Evolutionary conservation across 108 stramenopile genomes (phyloP), one percentile per base, ranked within the genome.

Genomic region (Nitzschia sp.): DNA sequence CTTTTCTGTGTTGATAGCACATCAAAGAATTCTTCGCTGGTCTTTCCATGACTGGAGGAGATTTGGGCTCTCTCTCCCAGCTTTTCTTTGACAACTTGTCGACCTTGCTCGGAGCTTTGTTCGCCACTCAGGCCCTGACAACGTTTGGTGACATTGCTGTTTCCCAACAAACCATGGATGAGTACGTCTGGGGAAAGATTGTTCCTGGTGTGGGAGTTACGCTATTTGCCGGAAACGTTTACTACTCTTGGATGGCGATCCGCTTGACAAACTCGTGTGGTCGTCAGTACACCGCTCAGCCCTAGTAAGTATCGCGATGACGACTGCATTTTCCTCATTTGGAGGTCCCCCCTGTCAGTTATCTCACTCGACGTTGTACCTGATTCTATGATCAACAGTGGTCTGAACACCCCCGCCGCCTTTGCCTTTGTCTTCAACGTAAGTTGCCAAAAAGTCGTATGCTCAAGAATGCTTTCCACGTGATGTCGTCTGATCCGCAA

Each of bases 31-130:
- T 68, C 24, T 56, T 18, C 13, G 23, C 3, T 35, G 66, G 66
- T 3, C 29, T 68, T 35, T 32, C 54, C 13, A 56, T 68, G 53
- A 56, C 54, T 3, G 56, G 33, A 24, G 83, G 83, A 49, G 83
- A 84, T 33, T 66, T 56, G 11, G 68, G 49, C 13, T 67, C 63
- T 23, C 73, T 88, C 47, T 77, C 34, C 34, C 74, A 78, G 67
- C 75, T 90, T 5, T 85, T 90, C 72, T 88, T 87, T 77, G 85
- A 90, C 59, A 88, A 86, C 68, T 49, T 85, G 9, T 80, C 82
- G 30, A 91, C 86, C 2, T 61, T 91, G 18, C 81, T 91, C 17
- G 83, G 82, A 24, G 63, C 80, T 3, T 26, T 74, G 17, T 65
- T 57, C 56, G 83, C 83, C 45, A 57, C 84, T 23, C 66, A 77